Evolutionary conservation across 192 early-diverging fungal species (phyloP), one percentile per base, ranked within the genome.

Genomic region (Coemansia javaensis): DNA sequence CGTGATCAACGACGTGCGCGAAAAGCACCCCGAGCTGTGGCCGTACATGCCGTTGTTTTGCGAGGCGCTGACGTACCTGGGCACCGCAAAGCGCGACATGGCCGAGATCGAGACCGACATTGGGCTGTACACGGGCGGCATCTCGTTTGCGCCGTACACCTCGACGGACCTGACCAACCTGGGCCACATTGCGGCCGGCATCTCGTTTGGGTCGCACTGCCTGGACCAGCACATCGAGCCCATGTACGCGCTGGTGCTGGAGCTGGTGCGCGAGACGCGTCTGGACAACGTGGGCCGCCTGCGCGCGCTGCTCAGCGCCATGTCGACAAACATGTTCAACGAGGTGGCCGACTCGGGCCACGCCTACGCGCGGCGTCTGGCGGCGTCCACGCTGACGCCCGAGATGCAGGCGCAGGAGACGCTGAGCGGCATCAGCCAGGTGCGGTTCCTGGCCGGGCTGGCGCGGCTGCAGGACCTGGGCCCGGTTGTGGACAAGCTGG

Each of bases 51-150:
- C 88, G 13, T 65, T 94, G 60, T 92, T 91, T 62, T 76, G 79
- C 56, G 85, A 78, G 47, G 62, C 81, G 1, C 63, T 85, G 16
- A 79, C 80, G 21, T 83, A 82, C 15, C 66, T 85, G 8, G 87
- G 85, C 35, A 89, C 87, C 5, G 53, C 57, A 4, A 32, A 50
- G 21, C 81, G 82, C 53, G 59, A 77, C 18, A 90, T 96, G 78
- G 74, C 85, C 11, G 84, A 85, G 14, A 83, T 98, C 22, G 91
- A 94, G 45, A 89, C 94, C 20, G 83, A 90, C 1, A 87, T 96
- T 44, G 77, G 90, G 16, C 63, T 88, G 17, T 74, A 82, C 50
- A 94, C 93, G 3, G 91, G 90, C 42, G 94, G 94, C 13, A 77
- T 98, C 24, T 75, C 72, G n/a, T 83, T 81, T 11, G 63, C 83